Base-by-base conservation (phyloP, 192 early-diverging fungal species). In the Entophlyctis luteolus region DNA sequence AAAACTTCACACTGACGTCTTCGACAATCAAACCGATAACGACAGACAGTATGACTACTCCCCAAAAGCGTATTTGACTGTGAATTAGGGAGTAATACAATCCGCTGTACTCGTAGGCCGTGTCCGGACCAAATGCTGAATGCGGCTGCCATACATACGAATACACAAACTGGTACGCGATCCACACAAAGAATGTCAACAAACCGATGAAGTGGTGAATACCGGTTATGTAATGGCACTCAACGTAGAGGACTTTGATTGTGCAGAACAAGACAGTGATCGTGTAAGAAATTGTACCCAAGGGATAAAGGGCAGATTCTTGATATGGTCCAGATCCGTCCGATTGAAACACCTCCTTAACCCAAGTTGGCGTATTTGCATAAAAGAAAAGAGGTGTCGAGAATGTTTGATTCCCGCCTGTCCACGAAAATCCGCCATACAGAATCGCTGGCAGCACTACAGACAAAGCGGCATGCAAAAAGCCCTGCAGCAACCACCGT, bases 401-500 rank as follows among this genome's bases (percentile, higher is more conserved):
- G 1, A 36, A 5, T 8, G 33, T 27, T 10, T 37, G 27, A 12
- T 10, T 38, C 5, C 8, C 16, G 8, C 32, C 12, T n/a, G 5
- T 18, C 14, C 10, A 14, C 20, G 10, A 33, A 38, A 71, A 62
- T 12, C 59, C 59, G 16, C 60, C 60, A 36, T 65, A 65, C 18
- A 71, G 14, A 12, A 71, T 65, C 33, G 60, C 48, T 8, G 70
- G 70, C 4, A 71, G 10, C 5, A 71, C 25, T 1, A 62, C 59
- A 4, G 70, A 53, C 22, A 71, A 27, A 45, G 67, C 46, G 25
- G 85, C 81, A 42, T 87, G 83, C 68, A 70, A 80, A 29, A 83
- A 56, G 1, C 79, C 86, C 35, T 81, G 75, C 1, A 75, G 36
- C 49, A 84, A 76, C 86, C 85, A 89, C 31, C 75, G 65, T 25